phyloP scores from a whole-genome alignment of 805 yeast species.

The Lipomyces spencermartinsiae region DNA sequence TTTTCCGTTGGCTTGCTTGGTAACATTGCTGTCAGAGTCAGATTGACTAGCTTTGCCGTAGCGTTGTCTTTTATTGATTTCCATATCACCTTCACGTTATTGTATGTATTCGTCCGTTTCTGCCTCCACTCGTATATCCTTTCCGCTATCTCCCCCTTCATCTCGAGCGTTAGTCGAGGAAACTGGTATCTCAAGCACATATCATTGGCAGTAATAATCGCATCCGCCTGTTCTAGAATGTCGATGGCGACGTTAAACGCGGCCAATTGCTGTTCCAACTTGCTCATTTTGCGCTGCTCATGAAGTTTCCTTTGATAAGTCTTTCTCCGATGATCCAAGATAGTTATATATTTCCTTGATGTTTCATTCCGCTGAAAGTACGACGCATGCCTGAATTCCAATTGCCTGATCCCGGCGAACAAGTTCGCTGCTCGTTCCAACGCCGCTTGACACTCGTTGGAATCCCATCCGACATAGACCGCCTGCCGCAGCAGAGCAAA shows the following conservation, averaged over 20 bases:
- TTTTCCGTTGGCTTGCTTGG: neutral
- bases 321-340: neutral
- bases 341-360: neutral
- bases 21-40: neutral
- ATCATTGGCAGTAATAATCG: constrained; percentile 1
- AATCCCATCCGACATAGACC: neutral
- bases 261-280: neutral
- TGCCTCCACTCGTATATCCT: neutral
- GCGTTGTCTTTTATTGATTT: neutral
- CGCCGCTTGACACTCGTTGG: neutral
- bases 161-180: neutral
- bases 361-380: constrained; percentile 1
- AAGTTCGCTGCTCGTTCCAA: neutral
- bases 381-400: neutral
- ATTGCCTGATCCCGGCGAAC: neutral
- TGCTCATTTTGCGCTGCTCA: neutral
- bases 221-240: neutral
- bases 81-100: constrained; percentile 3
- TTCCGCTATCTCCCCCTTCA: neutral
- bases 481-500: neutral
- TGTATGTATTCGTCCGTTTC: neutral
- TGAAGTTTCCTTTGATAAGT: neutral
- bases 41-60: neutral
- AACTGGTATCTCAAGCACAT: neutral
- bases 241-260: neutral